A percentile compares a stretch with the other conserved stretches of the same genome.
phyloP scores from a whole-genome alignment of 75 land plant species.

The Selaginella tamariscina region DNA sequence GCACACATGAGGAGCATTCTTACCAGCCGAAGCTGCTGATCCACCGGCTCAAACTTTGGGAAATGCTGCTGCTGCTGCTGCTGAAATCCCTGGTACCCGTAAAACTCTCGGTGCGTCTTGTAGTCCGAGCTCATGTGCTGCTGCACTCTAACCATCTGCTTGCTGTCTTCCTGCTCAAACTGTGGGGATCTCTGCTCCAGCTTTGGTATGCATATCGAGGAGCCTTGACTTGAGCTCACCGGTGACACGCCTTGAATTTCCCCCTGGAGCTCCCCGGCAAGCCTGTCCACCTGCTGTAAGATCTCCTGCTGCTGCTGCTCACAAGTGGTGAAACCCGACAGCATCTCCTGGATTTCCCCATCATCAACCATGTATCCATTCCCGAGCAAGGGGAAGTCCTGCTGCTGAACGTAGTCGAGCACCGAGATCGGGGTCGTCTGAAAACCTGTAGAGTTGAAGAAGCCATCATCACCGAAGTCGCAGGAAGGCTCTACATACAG shows the following conservation, averaged over 20 bases:
- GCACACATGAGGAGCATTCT: neutral
- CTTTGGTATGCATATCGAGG: neutral
- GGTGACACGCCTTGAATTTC: neutral
- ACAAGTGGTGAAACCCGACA: neutral
- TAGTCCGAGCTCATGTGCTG: too few species aligned
- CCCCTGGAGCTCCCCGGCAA: neutral
- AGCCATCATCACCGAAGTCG: neutral
- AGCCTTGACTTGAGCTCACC: too few species aligned
- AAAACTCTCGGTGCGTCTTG: too few species aligned
- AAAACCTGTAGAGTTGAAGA: neutral
- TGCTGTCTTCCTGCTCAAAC: neutral
- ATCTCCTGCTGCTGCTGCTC: neutral
- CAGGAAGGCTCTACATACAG: neutral
- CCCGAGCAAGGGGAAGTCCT: neutral
- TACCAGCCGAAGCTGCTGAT: slow-evolving; percentile 7
- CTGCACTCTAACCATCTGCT: neutral
- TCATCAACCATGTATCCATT: neutral
- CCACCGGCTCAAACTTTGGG: neutral
- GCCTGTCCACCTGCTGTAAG: neutral
- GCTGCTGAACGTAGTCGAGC: neutral
- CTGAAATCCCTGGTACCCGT: neutral
- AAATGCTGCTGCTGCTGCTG: slow-evolving; percentile 5
- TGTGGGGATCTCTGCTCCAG: too few species aligned
- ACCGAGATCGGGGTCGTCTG: neutral
- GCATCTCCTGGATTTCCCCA: neutral